Conservation (phyloP, 2,329 filamentous ascomycete genomes). For the Ceratocystis harringtonii region DNA sequence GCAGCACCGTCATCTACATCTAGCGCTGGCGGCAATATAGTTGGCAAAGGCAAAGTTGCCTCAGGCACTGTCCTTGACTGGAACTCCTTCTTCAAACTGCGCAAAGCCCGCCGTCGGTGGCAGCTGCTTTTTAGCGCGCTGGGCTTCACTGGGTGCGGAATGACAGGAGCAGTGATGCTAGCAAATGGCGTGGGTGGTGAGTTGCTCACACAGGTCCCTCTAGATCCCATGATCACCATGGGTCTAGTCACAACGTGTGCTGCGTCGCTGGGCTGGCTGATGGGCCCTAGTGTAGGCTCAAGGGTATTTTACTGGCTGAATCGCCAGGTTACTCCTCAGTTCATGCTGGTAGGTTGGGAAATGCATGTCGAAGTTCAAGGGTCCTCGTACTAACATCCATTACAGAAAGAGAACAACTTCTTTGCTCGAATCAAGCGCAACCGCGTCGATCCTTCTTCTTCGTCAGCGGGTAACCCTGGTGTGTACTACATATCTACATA, state of each 20-base stretch:
- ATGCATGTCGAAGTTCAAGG: background rate
- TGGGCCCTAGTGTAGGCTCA: slow-evolving; percentile 70
- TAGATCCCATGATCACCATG: slow-evolving; percentile 77
- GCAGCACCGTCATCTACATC: slow-evolving; percentile 18
- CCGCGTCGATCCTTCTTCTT: slow-evolving; percentile 78
- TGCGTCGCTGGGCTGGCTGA: slow-evolving; percentile 72
- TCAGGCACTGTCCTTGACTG: slow-evolving; percentile 47
- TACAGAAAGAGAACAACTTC: slow-evolving; percentile 82
- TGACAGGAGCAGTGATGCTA: slow-evolving; percentile 48
- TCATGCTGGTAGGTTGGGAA: slow-evolving; percentile 44
- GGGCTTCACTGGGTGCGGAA: slow-evolving; percentile 47
- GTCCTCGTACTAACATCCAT: background rate
- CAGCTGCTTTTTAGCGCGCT: slow-evolving; percentile 63
- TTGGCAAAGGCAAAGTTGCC: background rate
- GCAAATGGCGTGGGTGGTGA: slow-evolving; percentile 58
- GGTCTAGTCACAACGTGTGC: slow-evolving; percentile 65
- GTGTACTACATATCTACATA: slow-evolving; percentile 20
- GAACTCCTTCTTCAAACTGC: slow-evolving; percentile 86
- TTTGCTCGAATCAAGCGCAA: slow-evolving; percentile 82
- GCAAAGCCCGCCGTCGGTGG: slow-evolving; percentile 69
- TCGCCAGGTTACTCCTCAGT: slow-evolving; percentile 47
- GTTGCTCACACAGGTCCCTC: slow-evolving; percentile 54
- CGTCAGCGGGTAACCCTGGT: slow-evolving; percentile 76
- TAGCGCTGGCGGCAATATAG: slow-evolving; percentile 22
- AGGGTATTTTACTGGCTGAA: slow-evolving; percentile 65